phyloP scores from a whole-genome alignment of 164 flowering plant species.

The Chimonanthus praecox region DNA sequence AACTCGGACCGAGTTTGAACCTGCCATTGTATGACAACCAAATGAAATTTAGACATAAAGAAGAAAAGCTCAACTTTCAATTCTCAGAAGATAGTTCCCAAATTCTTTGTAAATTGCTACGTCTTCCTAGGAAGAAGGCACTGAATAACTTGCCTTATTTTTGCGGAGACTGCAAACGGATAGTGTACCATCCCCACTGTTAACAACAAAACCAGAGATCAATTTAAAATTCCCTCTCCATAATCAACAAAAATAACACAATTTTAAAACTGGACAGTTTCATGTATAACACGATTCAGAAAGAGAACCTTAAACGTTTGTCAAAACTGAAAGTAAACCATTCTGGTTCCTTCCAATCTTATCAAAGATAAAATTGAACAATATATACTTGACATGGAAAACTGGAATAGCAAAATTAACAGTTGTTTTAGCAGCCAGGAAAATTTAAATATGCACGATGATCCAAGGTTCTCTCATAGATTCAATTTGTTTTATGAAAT shows the following conservation, averaged over 20 bases:
- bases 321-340: too few species aligned
- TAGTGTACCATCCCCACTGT: constrained; percentile 93
- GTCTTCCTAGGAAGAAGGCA: background rate
- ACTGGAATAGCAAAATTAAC: too few species aligned
- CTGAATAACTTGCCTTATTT: constrained; percentile 48
- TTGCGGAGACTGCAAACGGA: constrained; percentile 86
- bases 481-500: background rate
- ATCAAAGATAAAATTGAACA: background rate
- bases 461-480: background rate
- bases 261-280: too few species aligned
- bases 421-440: background rate
- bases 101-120: background rate
- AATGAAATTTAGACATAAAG: background rate
- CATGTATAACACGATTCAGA: too few species aligned
- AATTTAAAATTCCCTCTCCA: background rate
- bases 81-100: background rate
- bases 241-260: background rate
- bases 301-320: too few species aligned
- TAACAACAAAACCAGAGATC: constrained; percentile 12
- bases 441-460: background rate
- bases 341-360: background rate
- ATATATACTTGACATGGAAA: background rate
- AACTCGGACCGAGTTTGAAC: constrained; percentile 78
- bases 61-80: background rate
- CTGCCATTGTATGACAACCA: constrained; percentile 29